Percentiles rank a stretch among this genome's conserved stretches.
Conservation (phyloP, 768 basidiomycete species). For the Psilocybe subaeruginosa region DNA sequence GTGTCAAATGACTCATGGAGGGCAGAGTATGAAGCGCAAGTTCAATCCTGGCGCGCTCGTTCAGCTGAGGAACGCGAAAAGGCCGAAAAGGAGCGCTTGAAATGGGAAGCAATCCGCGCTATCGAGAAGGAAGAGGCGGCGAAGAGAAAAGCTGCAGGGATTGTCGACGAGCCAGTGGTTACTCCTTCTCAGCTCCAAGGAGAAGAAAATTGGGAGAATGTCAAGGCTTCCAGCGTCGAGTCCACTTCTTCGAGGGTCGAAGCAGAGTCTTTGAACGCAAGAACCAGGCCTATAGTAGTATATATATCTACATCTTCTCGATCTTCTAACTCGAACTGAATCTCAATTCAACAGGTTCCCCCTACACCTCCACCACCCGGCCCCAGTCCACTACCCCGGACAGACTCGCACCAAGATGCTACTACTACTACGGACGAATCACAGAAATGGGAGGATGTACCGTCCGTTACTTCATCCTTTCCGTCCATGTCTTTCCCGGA, state of each 20-base stretch:
- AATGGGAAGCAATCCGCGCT: constrained; percentile 71
- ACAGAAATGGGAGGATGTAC: constrained; percentile 78
- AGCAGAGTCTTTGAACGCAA: constrained; percentile 1
- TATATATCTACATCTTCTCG: neutral
- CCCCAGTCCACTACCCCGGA: constrained; percentile 21
- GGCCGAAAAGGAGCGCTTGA: constrained; percentile 71
- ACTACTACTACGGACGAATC: constrained; percentile 40
- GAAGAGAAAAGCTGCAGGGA: constrained; percentile 37
- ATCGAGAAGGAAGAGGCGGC: constrained; percentile 50
- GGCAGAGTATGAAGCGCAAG: constrained; percentile 66
- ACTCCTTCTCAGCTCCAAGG: constrained; percentile 16
- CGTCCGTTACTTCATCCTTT: constrained; percentile 63
- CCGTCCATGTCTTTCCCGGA: constrained; percentile 83
- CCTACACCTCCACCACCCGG: constrained; percentile 12
- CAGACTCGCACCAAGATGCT: constrained; percentile 38
- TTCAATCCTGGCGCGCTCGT: constrained; percentile 71
- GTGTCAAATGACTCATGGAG: constrained; percentile 59
- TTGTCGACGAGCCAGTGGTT: constrained; percentile 22
- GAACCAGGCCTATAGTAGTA: neutral
- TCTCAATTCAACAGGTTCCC: constrained; percentile 17
- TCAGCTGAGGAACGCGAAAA: constrained; percentile 74
- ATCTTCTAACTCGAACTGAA: constrained; percentile 1
- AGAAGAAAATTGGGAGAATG: constrained; percentile 23
- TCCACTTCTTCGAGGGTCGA: constrained; percentile 11
- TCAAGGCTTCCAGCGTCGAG: constrained; percentile 14